Percentiles rank a stretch among this genome's conserved stretches.
These are phyloP conservation scores for Chlorella sorokiniana DNA, from an alignment of 139 green algal species.

Conservation along the genomic window DNA sequence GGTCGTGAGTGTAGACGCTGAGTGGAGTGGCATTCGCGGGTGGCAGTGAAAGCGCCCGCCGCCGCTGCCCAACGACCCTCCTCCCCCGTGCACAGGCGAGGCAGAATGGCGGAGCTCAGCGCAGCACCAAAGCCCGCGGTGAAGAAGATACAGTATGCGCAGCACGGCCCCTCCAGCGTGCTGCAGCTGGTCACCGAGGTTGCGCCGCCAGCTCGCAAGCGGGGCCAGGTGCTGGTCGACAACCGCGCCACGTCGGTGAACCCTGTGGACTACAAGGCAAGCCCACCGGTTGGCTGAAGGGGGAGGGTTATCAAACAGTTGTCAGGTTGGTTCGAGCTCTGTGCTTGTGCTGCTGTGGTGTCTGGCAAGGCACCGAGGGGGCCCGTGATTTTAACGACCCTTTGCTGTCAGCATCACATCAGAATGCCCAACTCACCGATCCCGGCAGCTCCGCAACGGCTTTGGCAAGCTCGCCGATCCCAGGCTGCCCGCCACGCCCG, in stretches of 20 bases:
- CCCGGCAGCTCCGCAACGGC: neutral
- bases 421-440: neutral
- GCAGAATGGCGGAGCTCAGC: neutral
- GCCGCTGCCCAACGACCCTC: too few species aligned
- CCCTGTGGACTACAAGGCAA: neutral
- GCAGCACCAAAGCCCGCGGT: neutral
- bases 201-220: neutral
- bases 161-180: neutral
- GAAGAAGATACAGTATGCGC: neutral
- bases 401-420: too few species aligned
- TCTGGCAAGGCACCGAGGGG: too few species aligned
- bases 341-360: neutral
- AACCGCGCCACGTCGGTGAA: neutral
- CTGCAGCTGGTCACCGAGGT: neutral
- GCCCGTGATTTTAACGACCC: too few species aligned
- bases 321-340: neutral
- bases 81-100: neutral
- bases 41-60: too few species aligned
- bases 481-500: conserved; percentile 18
- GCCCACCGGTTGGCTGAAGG: neutral
- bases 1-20: too few species aligned
- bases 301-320: neutral
- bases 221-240: neutral
- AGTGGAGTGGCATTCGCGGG: too few species aligned
- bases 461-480: too few species aligned